These are phyloP conservation scores for Eucalyptus sp. DNA, from an alignment of 345 rosid species.

Conservation along the genomic window DNA sequence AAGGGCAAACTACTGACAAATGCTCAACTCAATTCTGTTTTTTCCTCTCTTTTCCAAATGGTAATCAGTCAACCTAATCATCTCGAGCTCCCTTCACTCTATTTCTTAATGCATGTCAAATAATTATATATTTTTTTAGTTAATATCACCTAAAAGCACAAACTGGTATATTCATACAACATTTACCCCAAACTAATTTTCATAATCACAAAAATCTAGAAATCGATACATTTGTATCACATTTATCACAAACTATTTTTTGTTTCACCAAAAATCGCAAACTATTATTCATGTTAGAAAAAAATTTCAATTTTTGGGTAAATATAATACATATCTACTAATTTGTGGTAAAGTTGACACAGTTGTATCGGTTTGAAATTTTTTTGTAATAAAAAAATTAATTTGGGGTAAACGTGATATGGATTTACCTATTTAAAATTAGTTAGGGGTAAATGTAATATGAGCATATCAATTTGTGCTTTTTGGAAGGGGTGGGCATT, in stretches of 20 bases:
- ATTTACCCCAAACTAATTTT: not conserved
- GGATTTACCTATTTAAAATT: not conserved
- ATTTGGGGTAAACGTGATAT: not conserved
- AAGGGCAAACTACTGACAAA: not conserved
- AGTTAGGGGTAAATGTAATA: too few relatives aligned
- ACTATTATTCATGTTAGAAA: not conserved
- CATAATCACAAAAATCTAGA: not conserved
- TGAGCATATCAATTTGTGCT: rapidly evolving
- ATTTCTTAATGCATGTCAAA: not conserved
- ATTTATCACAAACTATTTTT: not conserved
- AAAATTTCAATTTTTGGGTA: not conserved
- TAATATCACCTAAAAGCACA: not conserved
- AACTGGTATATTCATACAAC: not conserved
- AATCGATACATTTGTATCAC: rapidly evolving
- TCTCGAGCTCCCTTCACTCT: not conserved
- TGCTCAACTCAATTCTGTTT: not conserved
- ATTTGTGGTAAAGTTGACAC: not conserved
- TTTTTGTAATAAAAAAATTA: too few relatives aligned
- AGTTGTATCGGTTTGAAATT: rapidly evolving
- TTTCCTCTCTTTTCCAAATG: not conserved
- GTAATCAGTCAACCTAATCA: not conserved
- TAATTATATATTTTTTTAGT: not conserved
- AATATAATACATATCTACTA: not conserved
- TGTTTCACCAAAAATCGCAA: not conserved
- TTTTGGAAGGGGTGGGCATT: not conserved